phyloP scores from a whole-genome alignment of 139 green algal genomes.

The Eudorina sp. region DNA sequence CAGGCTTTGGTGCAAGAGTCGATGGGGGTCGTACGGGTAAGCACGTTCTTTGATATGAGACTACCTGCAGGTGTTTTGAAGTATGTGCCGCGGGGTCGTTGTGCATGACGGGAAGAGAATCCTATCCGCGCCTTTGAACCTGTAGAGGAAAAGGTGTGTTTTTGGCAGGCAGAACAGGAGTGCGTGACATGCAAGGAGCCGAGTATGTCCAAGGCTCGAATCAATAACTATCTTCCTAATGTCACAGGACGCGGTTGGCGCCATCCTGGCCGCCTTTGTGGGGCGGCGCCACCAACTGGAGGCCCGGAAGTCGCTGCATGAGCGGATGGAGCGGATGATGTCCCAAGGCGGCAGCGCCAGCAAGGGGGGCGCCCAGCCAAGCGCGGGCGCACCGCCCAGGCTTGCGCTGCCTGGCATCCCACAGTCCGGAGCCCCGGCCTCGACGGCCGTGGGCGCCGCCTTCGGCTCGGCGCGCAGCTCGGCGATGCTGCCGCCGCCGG shows the following conservation, averaged over 20 bases:
- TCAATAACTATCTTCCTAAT: background rate
- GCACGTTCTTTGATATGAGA: background rate
- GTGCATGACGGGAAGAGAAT: background rate
- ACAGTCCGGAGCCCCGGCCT: background rate
- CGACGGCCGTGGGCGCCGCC: background rate
- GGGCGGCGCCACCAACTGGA: conserved; percentile 40
- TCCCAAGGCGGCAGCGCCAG: background rate
- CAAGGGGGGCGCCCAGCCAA: background rate
- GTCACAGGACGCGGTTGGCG: conserved; percentile 45
- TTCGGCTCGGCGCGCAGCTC: background rate
- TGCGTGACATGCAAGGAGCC: too few relatives aligned
- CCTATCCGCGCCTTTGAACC: background rate
- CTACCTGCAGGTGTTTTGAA: background rate
- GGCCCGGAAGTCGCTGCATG: background rate
- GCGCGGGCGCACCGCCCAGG: background rate
- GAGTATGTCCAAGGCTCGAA: background rate
- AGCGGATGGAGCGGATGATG: background rate
- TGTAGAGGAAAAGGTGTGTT: too few relatives aligned
- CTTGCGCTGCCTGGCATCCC: background rate
- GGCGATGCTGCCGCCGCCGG: background rate
- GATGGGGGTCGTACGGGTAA: conserved; percentile 41
- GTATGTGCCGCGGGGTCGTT: background rate
- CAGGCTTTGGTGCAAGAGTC: conserved; percentile 54
- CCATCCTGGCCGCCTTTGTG: conserved; percentile 46
- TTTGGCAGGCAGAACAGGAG: background rate